These are phyloP conservation scores for Eustoma russellianum DNA, from an alignment of 257 asterid species.

Conservation along the genomic window DNA sequence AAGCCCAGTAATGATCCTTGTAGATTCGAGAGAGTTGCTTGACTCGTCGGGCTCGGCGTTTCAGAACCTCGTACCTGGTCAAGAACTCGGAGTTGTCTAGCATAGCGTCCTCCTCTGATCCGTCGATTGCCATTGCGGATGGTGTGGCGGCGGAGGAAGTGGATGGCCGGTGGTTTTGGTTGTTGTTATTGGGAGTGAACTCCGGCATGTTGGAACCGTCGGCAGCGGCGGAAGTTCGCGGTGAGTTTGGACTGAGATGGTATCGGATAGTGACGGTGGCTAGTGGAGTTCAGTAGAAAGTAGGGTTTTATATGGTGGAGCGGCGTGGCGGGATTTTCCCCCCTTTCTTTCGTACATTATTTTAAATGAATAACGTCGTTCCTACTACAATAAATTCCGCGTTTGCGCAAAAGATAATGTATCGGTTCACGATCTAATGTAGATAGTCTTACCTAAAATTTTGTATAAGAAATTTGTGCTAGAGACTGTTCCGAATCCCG, in stretches of 20 bases:
- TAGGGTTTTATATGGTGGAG: too few species aligned
- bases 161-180: slow-evolving; percentile 4
- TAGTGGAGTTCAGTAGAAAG: background rate
- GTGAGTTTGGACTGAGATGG: background rate
- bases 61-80: slow-evolving; percentile 52
- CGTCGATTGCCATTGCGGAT: slow-evolving; percentile 39
- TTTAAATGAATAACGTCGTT: too few species aligned
- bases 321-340: too few species aligned
- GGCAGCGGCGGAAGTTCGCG: too few species aligned
- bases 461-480: too few species aligned
- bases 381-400: too few species aligned
- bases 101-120: slow-evolving; percentile 39
- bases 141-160: slow-evolving; percentile 36
- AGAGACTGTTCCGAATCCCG: too few species aligned
- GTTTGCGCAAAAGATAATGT: too few species aligned
- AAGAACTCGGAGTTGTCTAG: slow-evolving; percentile 46
- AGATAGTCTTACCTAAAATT: too few species aligned
- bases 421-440: too few species aligned
- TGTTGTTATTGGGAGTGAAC: slow-evolving; percentile 3
- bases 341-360: too few species aligned
- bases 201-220: slow-evolving; percentile 18
- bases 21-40: slow-evolving; percentile 59
- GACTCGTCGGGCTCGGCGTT: slow-evolving; percentile 51
- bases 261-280: background rate
- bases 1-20: slow-evolving; percentile 67